A percentile compares a stretch with the other conserved stretches of the same genome.
phyloP scores from a whole-genome alignment of 495 filamentous ascomycete genomes.

The Oidiodendron maius region DNA sequence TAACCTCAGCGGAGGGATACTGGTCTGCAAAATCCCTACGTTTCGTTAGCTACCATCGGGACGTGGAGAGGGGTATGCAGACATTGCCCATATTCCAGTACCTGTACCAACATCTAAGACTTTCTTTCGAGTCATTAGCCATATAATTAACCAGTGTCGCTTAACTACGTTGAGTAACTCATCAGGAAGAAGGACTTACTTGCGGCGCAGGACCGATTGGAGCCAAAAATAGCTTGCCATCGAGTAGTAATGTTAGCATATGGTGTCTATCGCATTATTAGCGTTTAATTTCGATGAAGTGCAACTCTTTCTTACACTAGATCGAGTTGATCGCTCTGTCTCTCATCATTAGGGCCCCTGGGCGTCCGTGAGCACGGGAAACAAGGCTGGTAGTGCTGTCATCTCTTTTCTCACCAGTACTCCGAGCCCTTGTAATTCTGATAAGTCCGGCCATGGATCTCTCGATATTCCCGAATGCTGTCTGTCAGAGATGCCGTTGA shows the following conservation, averaged over 20 bases:
- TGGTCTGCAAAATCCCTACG: constrained; percentile 28
- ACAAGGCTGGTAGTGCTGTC: too few relatives aligned
- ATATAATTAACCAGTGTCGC: too few relatives aligned
- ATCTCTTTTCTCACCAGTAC: background rate
- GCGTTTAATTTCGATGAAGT: too few relatives aligned
- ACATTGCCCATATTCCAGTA: constrained; percentile 26
- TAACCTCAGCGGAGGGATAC: constrained; percentile 50
- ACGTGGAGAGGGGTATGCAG: too few relatives aligned
- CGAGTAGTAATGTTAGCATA: constrained; percentile 29
- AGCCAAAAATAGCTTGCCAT: constrained; percentile 27
- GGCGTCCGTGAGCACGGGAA: background rate
- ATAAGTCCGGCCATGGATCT: constrained; percentile 32
- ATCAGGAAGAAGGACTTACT: constrained; percentile 2
- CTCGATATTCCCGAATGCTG: constrained; percentile 37
- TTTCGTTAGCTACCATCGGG: background rate
- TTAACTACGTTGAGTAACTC: too few relatives aligned
- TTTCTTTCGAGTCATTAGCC: background rate
- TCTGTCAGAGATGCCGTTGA: constrained; percentile 38
- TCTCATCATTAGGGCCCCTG: constrained; percentile 32
- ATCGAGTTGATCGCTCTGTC: constrained; percentile 27
- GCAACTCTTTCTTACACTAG: too few relatives aligned
- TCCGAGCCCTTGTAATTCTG: constrained; percentile 18
- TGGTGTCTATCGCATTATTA: too few relatives aligned
- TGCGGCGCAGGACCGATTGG: constrained; percentile 27
- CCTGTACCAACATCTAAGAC: constrained; percentile 42